phyloP scores from a whole-genome alignment of 257 asterid genomes.

The Craterostigma plantagineum region DNA sequence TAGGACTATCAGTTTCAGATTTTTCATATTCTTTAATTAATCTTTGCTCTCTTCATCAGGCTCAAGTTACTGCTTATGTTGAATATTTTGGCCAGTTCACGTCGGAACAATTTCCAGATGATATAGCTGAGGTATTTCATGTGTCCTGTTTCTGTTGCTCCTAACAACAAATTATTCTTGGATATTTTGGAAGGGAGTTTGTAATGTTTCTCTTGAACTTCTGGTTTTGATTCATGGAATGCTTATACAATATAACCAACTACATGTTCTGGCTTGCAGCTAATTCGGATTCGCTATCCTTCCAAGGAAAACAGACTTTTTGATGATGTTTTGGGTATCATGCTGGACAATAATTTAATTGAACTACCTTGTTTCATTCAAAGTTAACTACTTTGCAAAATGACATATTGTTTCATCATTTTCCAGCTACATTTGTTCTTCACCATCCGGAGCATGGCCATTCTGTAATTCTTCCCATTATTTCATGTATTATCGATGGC shows the following conservation, averaged over 20 bases:
- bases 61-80: constrained; percentile 79
- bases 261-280: constrained; percentile 33
- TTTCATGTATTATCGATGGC: constrained; percentile 78
- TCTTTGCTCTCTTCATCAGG: constrained; percentile 15
- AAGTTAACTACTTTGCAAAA: constrained; percentile 9
- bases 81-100: constrained; percentile 94
- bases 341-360: background rate
- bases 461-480: constrained; percentile 85
- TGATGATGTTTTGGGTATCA: constrained; percentile 94
- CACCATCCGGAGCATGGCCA: constrained; percentile 99
- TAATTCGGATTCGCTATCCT: constrained; percentile 72
- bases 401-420: constrained; percentile 1
- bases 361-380: constrained; percentile 5
- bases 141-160: constrained; percentile 8
- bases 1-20: background rate
- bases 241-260: constrained; percentile 6
- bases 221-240: constrained; percentile 1
- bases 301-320: constrained; percentile 76
- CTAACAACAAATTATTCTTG: background rate
- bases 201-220: background rate
- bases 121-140: constrained; percentile 72
- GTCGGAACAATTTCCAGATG: constrained; percentile 93
- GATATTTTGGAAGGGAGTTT: constrained; percentile 3
- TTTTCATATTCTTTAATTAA: background rate
- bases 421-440: constrained; percentile 45